Percentiles rank a stretch among this genome's conserved stretches.
Conservation (phyloP, 495 filamentous ascomycete species). For the Cladorrhinum samala region DNA sequence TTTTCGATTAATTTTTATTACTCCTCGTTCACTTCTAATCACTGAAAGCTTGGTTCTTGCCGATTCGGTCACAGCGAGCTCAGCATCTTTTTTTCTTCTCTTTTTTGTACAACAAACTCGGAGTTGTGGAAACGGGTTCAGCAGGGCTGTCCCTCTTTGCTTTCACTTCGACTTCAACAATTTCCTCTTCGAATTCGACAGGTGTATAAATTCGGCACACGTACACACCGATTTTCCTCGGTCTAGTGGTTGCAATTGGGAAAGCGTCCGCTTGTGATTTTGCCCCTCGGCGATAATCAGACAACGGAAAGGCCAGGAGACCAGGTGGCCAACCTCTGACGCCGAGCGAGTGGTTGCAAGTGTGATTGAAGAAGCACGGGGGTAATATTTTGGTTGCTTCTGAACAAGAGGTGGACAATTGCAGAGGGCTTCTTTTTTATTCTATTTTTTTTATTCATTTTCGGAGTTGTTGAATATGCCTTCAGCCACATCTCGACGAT, state of each 20-base stretch:
- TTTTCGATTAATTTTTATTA: background rate
- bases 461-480: slow-evolving; percentile 41
- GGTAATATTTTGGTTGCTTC: background rate
- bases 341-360: slow-evolving; percentile 18
- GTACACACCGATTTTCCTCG: background rate
- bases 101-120: background rate
- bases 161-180: slow-evolving; percentile 2
- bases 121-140: slow-evolving; percentile 23
- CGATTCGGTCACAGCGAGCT: background rate
- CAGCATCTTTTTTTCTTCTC: background rate
- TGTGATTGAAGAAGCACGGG: slow-evolving; percentile 9
- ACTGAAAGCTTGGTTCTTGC: background rate
- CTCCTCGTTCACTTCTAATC: background rate
- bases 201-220: background rate
- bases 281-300: slow-evolving; percentile 14
- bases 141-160: slow-evolving; percentile 30
- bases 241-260: background rate
- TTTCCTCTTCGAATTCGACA: slow-evolving; percentile 2
- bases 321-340: slow-evolving; percentile 18
- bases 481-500: slow-evolving; percentile 44
- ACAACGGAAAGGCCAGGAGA: slow-evolving; percentile 12
- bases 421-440: background rate
- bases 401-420: slow-evolving; percentile 5
- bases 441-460: too few species aligned
- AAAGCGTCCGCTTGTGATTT: background rate